A percentile compares a stretch with the other conserved stretches of the same genome.
phyloP scores from a whole-genome alignment of 805 yeast genomes.

The Ogataea glucozyma region DNA sequence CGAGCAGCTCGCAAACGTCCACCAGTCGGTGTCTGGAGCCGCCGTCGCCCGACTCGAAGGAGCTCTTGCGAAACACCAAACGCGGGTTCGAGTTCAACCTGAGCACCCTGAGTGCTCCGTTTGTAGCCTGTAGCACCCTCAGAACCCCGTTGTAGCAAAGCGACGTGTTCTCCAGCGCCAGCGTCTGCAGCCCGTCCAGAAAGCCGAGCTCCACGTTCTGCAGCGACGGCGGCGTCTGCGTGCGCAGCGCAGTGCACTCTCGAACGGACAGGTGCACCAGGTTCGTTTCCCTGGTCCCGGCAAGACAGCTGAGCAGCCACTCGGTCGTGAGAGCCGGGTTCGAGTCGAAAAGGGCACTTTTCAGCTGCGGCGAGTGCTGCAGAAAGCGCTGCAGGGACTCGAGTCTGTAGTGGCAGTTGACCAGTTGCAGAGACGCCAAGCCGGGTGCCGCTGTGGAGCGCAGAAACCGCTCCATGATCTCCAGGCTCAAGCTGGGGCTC shows the following conservation, averaged over 20 bases:
- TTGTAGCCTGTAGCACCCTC: conserved; percentile 15
- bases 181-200: conserved; percentile 8
- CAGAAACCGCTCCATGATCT: conserved; percentile 7
- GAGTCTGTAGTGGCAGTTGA: conserved; percentile 13
- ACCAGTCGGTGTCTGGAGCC: conserved; percentile 10
- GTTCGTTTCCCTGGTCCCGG: not conserved
- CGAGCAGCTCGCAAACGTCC: conserved; percentile 13
- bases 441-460: conserved; percentile 3
- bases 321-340: conserved; percentile 9
- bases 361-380: conserved; percentile 1
- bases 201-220: conserved; percentile 7
- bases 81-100: conserved; percentile 14
- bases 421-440: conserved; percentile 9
- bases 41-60: conserved; percentile 14
- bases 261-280: conserved; percentile 10
- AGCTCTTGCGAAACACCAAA: conserved; percentile 21
- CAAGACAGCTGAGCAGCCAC: conserved; percentile 9
- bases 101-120: conserved; percentile 7
- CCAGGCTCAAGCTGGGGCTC: conserved; percentile 4
- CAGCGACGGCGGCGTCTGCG: conserved; percentile 9
- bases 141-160: conserved; percentile 16
- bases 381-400: conserved; percentile 5
- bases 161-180: conserved; percentile 17
- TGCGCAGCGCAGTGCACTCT: conserved; percentile 10
- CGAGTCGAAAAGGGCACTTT: conserved; percentile 10